Evolutionary conservation across 176 grass and related monocot species (phyloP).

Genomic region (Areca catechu): DNA sequence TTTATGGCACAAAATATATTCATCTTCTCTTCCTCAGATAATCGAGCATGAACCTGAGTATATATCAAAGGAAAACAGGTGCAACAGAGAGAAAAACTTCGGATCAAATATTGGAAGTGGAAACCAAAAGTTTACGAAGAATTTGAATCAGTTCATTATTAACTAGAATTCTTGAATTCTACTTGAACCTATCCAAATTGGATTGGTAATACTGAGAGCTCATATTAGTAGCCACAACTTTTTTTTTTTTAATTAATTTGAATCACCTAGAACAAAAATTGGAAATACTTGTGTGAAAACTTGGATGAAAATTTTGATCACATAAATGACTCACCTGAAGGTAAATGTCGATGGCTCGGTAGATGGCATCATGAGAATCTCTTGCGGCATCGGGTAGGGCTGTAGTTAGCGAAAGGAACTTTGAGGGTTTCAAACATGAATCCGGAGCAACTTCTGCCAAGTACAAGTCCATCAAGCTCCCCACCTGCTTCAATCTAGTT

Average conservation of each 20-base stretch:
- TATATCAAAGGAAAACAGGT: no score
- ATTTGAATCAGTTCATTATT: no score
- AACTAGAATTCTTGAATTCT: no score
- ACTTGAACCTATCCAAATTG: no score
- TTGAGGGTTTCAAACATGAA: constrained; percentile 50
- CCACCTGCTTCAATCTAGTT: constrained; percentile 55
- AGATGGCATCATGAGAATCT: constrained; percentile 79
- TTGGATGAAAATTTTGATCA: neutral
- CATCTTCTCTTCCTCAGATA: constrained; percentile 83
- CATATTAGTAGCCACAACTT: no score
- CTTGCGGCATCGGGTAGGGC: constrained; percentile 51
- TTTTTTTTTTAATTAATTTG: no score
- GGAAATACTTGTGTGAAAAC: no score
- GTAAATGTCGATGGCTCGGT: constrained; percentile 89
- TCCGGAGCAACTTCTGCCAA: constrained; percentile 84
- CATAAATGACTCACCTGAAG: constrained; percentile 47
- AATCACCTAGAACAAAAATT: no score
- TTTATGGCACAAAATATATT: constrained; percentile 65
- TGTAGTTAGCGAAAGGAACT: constrained; percentile 52
- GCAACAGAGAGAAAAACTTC: no score
- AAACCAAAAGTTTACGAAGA: no score
- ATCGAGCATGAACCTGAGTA: constrained; percentile 47
- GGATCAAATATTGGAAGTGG: no score
- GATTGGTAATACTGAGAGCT: no score
- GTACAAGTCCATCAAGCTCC: constrained; percentile 62